Evolutionary conservation across 139 green algal genomes (phyloP), one percentile per base, ranked within the genome.

Genomic region (Coccomyxa sp.): DNA sequence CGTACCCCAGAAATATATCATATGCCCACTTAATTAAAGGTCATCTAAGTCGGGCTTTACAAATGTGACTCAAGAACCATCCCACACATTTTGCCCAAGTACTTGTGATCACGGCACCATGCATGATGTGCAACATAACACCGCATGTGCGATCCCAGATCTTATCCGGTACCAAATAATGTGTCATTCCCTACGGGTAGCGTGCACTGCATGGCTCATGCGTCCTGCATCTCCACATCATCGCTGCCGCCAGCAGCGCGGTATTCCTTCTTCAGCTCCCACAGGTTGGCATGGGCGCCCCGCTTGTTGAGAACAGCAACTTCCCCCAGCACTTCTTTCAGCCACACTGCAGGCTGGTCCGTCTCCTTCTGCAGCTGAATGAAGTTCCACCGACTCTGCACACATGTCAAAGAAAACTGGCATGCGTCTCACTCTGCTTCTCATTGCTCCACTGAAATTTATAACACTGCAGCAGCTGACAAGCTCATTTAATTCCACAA

Each of bases 321-420:
- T 7, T 30, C 31, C 21, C 30, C 13, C 68, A 84, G 81, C 38
- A 79, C 38, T 68, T 84, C 81, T 57, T 82, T 84, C 32, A 84
- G 45, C 67, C 67, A 84, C 25, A 45, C 45, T n/a, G 57, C 81
- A 18, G 81, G 81, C 81, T 84, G 81, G 15, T 79, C 51, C 0
- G 81, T 84, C 81, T 84, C 45, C 81, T 79, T 66, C 67, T 60
- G 27, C 81, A 84, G 67, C 68, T 84, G 32, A 13, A 30, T 13
- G 14, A 84, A 79, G 67, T 25, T 80, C 81, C 81, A 84, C n/a
- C 27, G 58, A 11, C 23, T 23, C 67, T 84, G 81, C 81, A 74
- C 31, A 23, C 0, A 66, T 23, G 30, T 38, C 74, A 79, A 79
- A 45, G 28, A 31, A 9, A 79, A 11, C 1, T 21, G 63, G 63